Evolutionary conservation across 805 yeast species (phyloP).

Genomic region (Candida incommunis): DNA sequence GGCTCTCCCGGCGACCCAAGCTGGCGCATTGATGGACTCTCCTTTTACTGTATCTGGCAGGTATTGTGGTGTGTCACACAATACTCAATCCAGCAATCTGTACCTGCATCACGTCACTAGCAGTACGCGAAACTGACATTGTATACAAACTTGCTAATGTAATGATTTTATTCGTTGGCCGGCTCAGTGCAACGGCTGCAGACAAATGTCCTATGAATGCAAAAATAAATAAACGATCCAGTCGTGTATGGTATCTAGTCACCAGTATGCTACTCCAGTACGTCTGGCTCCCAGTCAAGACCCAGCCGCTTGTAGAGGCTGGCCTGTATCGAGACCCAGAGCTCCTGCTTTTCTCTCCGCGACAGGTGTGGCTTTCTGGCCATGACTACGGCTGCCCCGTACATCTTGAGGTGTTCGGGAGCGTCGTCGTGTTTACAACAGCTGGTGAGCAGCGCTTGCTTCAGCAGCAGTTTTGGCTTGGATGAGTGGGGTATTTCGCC

Average conservation of each 20-base stretch:
- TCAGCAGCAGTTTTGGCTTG: conserved; percentile 15
- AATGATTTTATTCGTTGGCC: no score
- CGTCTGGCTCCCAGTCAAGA: conserved; percentile 33
- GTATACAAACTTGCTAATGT: no score
- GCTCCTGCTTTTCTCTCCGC: conserved; percentile 39
- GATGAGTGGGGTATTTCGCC: conserved; percentile 5
- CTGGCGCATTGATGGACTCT: no score
- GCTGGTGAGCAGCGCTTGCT: conserved; percentile 21
- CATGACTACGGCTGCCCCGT: conserved; percentile 11
- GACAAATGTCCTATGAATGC: no score
- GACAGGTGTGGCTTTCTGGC: conserved; percentile 22
- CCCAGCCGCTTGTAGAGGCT: conserved; percentile 45
- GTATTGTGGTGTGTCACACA: no score
- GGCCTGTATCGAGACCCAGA: conserved; percentile 55
- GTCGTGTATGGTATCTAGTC: neutral
- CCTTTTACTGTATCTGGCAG: no score
- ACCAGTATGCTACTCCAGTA: neutral
- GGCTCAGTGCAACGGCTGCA: no score
- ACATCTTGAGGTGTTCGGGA: conserved; percentile 1
- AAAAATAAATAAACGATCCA: neutral
- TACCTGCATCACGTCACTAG: no score
- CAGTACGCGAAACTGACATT: no score
- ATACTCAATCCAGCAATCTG: no score
- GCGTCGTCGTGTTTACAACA: conserved; percentile 15
- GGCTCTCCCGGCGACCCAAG: no score